Evolutionary conservation across 305 asterid genomes (phyloP), one percentile per base, ranked within the genome.

Genomic region (Solanum hybrid): DNA sequence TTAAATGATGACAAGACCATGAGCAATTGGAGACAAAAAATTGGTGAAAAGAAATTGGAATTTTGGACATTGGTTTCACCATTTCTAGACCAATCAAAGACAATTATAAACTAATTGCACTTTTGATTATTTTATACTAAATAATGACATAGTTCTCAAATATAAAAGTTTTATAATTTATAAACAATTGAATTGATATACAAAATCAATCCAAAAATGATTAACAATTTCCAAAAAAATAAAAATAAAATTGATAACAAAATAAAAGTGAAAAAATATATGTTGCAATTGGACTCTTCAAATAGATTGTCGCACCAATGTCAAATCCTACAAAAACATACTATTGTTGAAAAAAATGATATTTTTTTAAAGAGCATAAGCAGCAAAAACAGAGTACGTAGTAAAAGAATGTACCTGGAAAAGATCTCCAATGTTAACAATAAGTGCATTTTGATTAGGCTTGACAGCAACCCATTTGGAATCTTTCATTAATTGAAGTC

Each of bases 341-440:
- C 10, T 61, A 20, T 6, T 61, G 0, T 61, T 61, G 4, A 20
- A 61, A 61, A 15, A 51, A 15, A 51, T 0, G 1, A 17, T 17
- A 57, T 57, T 57, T 51, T 51, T 5, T 15, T 2, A 5, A 51
- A 51, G 1, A 7, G 24, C 0, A 7, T 20, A 20, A 7, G 4
- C 2, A 20, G 5, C 1, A 61, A 20, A 61, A 1, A 20, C 4
- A 15, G n/a, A 51, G 0, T 12, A 2, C 17, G 2, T 39, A 26
- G 12, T 2, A 38, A 41, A 78, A 7, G 9, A 3, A 10, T 33
- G 31, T 91, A 96, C 98, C 96, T 96, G 97, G 39, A 96, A 96
- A 82, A 96, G 97, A 89, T 96, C 98, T 61, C 98, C 98, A 90
- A 96, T 94, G 94, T 96, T 96, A 94, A 96, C 95, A 89, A 96